Evolutionary conservation across 1,284 basidiomycete genomes (phyloP).

Genomic region (Cryptococcus floricola): DNA sequence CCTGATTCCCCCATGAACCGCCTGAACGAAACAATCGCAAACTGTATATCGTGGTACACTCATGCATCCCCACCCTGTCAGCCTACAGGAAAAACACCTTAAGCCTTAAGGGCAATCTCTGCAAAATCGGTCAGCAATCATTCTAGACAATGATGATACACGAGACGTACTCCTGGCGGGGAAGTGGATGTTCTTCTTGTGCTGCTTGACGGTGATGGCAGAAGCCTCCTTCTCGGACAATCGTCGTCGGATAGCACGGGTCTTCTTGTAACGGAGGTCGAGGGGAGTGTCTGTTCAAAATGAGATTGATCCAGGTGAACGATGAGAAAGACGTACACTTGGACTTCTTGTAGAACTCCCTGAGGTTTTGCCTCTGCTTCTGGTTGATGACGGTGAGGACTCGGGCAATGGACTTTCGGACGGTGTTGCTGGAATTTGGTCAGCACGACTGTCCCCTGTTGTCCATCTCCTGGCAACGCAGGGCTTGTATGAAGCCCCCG

Average conservation of each 20-base stretch:
- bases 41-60: conserved; percentile 20
- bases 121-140: neutral
- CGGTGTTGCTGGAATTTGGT: conserved; percentile 65
- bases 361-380: conserved; percentile 94
- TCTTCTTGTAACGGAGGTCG: conserved; percentile 97
- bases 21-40: neutral
- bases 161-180: conserved; percentile 53
- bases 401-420: conserved; percentile 98
- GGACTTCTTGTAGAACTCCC: conserved; percentile 97
- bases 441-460: conserved; percentile 2
- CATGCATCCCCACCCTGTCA: conserved; percentile 21
- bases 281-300: conserved; percentile 66
- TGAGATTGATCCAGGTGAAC: neutral
- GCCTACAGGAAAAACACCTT: conserved; percentile 9
- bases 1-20: too few relatives aligned
- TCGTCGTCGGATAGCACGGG: conserved; percentile 94
- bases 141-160: neutral
- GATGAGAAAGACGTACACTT: conserved; percentile 40
- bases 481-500: neutral
- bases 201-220: conserved; percentile 81
- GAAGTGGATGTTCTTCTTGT: conserved; percentile 93
- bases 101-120: conserved; percentile 28
- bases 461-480: neutral
- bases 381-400: conserved; percentile 98
- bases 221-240: conserved; percentile 82